Evolutionary conservation across 345 rosid species (phyloP).

Genomic region (Heritiera littoralis): DNA sequence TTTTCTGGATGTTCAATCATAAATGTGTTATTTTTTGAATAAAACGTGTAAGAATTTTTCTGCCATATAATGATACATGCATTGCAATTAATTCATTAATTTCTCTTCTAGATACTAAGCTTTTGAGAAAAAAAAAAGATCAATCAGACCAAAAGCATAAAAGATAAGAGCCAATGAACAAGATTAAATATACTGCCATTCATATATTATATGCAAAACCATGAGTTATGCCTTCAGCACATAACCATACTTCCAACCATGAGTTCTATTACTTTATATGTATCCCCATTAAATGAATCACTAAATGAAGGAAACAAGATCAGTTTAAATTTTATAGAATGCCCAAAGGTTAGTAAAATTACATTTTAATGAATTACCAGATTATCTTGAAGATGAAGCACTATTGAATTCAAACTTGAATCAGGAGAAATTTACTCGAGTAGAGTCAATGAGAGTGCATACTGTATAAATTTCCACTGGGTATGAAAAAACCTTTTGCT

Average conservation of each 20-base stretch:
- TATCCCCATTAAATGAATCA: background rate
- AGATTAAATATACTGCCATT: background rate
- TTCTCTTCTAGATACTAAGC: background rate
- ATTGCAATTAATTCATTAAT: constrained; percentile 1
- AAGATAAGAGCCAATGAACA: background rate
- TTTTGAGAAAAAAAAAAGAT: background rate
- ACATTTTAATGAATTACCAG: background rate
- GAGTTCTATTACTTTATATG: background rate
- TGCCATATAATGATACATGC: too few species aligned
- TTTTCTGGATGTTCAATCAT: background rate
- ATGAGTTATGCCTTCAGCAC: background rate
- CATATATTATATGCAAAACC: background rate
- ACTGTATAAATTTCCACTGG: constrained; percentile 5
- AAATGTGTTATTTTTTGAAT: background rate
- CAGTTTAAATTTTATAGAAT: background rate
- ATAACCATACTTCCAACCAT: background rate
- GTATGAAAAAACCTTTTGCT: constrained; percentile 18
- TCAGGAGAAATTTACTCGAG: constrained; percentile 11
- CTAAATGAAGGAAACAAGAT: background rate
- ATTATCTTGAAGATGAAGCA: constrained; percentile 10
- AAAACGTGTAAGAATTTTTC: background rate
- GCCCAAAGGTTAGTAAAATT: constrained; percentile 12
- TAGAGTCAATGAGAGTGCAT: background rate
- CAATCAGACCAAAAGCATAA: background rate
- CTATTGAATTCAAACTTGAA: background rate